Conservation (phyloP, 2,329 filamentous ascomycete genomes). For the Bertia moriformis region DNA sequence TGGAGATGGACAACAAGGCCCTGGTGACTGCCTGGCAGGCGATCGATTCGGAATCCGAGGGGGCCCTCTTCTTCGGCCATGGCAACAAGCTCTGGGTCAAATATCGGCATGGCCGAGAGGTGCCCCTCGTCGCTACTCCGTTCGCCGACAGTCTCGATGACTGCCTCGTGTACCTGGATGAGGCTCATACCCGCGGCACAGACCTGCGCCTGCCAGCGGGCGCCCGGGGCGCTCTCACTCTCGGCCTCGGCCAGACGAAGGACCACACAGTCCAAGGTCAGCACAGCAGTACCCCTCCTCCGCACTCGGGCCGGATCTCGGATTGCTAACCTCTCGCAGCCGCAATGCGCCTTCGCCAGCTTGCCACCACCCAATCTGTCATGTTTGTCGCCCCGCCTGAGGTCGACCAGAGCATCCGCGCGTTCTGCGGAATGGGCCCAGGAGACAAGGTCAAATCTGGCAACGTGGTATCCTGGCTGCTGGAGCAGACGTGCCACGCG, state of each 20-base stretch:
- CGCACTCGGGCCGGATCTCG: constrained; percentile 1
- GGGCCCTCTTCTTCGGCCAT: constrained; percentile 22
- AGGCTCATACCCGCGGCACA: constrained; percentile 27
- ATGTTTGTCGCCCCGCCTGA: neutral
- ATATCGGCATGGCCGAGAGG: constrained; percentile 12
- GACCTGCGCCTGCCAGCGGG: constrained; percentile 24
- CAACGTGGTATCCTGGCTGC: neutral
- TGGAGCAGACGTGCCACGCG: neutral
- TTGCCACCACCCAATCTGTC: constrained; percentile 7
- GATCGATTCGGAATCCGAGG: constrained; percentile 15
- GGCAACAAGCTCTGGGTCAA: constrained; percentile 20
- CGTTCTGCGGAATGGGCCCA: neutral
- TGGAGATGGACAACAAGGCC: constrained; percentile 27
- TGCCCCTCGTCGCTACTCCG: constrained; percentile 22
- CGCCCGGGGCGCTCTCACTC: constrained; percentile 23
- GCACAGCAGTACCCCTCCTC: neutral
- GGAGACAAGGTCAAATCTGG: neutral
- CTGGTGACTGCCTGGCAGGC: constrained; percentile 23
- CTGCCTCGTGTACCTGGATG: constrained; percentile 26
- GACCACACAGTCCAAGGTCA: constrained; percentile 24
- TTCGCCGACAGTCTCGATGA: constrained; percentile 20
- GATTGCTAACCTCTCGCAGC: constrained; percentile 13
- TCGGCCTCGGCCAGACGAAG: constrained; percentile 26
- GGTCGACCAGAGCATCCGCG: neutral
- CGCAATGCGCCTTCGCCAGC: constrained; percentile 32